Base-by-base conservation (phyloP, 139 green algal genomes). In the Closterium sp. region DNA sequence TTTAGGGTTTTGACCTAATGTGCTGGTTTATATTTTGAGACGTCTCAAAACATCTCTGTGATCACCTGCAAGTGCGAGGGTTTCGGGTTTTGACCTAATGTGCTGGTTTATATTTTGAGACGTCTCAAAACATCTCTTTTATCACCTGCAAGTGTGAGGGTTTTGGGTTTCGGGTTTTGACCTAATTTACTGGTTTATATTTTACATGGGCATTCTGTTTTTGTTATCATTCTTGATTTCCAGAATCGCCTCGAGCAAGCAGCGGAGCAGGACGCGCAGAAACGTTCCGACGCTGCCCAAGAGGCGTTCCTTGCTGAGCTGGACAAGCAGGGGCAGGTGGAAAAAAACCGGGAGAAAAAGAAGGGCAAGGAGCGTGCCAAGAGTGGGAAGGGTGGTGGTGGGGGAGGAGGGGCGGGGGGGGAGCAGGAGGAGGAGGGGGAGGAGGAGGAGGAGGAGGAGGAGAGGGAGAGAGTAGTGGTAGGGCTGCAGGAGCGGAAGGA, bases 251-350 rank as follows among this genome's bases (percentile, higher is more conserved):
- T 92, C 9, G 89, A 92, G 85, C 27, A 24, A 21, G 89, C 89
- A 62, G 34, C 32, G 22, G 89, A 92, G 89, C 24, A 32, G 70
- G 89, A 88, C n/a, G 89, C 89, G 4, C 28, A 31, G 34, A n/a
- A 89, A 29, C 90, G 90, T 17, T 92, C 89, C 6, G 89, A 92
- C 70, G 70, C 62, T 31, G 89, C 89, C 24, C 62, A 89, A 79
- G 89, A 91, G 70, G 85, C 84, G 24, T 92, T 92, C 31, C 38
- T 92, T 86, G 89, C 89, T n/a, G 89, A 92, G 89, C 89, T 92
- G 27, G 89, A 38, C 31, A 91, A 30, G 85, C 28, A 31, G 22
- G 28, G n/a, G 85, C 21, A 87, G 85, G 22, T 32, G 85, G 85
- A 87, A 29, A 87, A 87, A 6, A 87, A 87, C 28, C 28, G 85